Evolutionary conservation across 2,329 filamentous ascomycete genomes (phyloP).

Genomic region (Sclerotinia nivalis): DNA sequence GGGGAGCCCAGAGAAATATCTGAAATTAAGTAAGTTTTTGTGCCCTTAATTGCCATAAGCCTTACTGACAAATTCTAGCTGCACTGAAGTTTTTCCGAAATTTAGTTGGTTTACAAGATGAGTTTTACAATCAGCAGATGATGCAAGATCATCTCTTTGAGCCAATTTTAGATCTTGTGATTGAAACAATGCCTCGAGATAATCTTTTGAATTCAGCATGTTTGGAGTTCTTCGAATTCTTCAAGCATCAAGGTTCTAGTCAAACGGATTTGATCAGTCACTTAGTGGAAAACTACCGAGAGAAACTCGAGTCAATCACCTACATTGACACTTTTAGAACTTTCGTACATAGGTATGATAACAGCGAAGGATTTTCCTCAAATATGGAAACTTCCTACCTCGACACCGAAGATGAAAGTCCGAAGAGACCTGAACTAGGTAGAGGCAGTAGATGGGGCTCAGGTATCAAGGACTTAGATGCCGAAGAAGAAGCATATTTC

Average conservation of each 20-base stretch:
- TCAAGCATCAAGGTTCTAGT: slow-evolving; percentile 67
- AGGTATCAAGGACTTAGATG: slow-evolving; percentile 79
- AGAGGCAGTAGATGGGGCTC: slow-evolving; percentile 60
- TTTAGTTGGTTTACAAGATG: slow-evolving; percentile 80
- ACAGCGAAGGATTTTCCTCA: slow-evolving; percentile 66
- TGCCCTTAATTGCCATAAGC: not conserved
- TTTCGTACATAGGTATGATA: slow-evolving; percentile 75
- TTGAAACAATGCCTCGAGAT: slow-evolving; percentile 84
- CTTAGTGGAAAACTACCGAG: slow-evolving; percentile 80
- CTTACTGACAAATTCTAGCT: slow-evolving; percentile 50
- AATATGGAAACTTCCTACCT: slow-evolving; percentile 69
- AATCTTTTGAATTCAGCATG: slow-evolving; percentile 93
- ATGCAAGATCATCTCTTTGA: slow-evolving; percentile 79
- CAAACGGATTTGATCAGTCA: slow-evolving; percentile 81
- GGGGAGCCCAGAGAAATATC: slow-evolving; percentile 80
- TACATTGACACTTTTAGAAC: slow-evolving; percentile 84
- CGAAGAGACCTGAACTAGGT: slow-evolving; percentile 49
- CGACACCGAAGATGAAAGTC: slow-evolving; percentile 65
- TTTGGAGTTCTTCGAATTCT: slow-evolving; percentile 89
- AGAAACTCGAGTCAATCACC: slow-evolving; percentile 71
- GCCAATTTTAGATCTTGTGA: slow-evolving; percentile 80
- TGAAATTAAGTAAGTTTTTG: slow-evolving; percentile 74
- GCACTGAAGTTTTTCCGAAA: slow-evolving; percentile 93
- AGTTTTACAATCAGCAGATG: slow-evolving; percentile 86
- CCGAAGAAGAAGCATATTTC: slow-evolving; percentile 91